Base-by-base conservation (phyloP, 257 asterid genomes). In the Cruciata laevipes region DNA sequence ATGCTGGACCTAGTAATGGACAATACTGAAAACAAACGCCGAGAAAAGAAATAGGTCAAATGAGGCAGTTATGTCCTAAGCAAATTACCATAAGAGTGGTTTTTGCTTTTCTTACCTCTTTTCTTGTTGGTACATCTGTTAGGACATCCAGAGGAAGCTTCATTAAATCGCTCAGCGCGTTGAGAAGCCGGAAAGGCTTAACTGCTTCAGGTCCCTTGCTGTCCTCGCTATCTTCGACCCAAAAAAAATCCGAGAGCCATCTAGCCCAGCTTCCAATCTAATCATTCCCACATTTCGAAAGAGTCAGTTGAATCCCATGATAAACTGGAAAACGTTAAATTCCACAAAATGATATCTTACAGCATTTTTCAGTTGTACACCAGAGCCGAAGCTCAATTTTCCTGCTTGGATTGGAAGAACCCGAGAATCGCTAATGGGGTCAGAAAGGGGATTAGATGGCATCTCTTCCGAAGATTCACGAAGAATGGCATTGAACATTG, bases 371-470 rank as follows among this genome's bases (percentile, higher is more conserved):
- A 92, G 71, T 61, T 92, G 98, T 9, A 84, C 98, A 38, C 98
- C 98, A 53, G 93, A 88, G 18, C 95, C 87, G 8, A 92, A 92
- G 82, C 96, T 87, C 57, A 92, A 78, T 77, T 85, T 89, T 18
- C 96, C 98, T 49, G 91, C 85, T 16, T 84, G 87, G 64, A 92
- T 78, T 0, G 98, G 98, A 71, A 92, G 97, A 65, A 90, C 97
- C 72, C 79, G 77, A 56, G 87, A 63, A 67, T 92, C 88, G 74
- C 85, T 74, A 57, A 92, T 89, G 75, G 98, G 98, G 81, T 92
- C 97, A 44, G 98, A 92, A 59, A 89, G 78, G 30, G 98, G 98
- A 84, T 92, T 96, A 11, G 97, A 86, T 18, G 97, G 94, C 94
- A 89, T 85, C 35, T 85, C 96, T 70, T 85, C 85, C 31, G 82